Conservation (phyloP, 2,329 filamentous ascomycete genomes). For the Lachnellula cervina region DNA sequence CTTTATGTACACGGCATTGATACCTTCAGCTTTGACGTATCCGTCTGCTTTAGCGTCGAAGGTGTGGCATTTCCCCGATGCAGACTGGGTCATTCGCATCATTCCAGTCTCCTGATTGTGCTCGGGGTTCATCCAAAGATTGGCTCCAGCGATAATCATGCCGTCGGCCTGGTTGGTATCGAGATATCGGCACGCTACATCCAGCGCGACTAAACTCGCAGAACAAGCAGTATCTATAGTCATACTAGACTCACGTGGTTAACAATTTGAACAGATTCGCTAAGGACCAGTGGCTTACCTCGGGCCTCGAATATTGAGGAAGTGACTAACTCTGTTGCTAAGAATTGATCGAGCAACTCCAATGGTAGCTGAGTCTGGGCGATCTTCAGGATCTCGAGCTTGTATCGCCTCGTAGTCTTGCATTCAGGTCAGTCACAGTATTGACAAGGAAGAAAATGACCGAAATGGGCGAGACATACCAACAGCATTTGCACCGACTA, state of each 20-base stretch:
- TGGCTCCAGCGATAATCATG: neutral
- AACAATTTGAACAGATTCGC: too few relatives aligned
- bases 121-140: neutral
- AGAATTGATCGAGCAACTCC: neutral
- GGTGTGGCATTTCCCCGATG: conserved; percentile 10
- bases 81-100: neutral
- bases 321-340: neutral
- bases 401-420: conserved; percentile 16
- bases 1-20: conserved; percentile 39
- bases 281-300: neutral
- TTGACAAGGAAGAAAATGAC: too few relatives aligned
- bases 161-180: neutral
- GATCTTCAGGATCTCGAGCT: conserved; percentile 16
- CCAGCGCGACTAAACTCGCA: neutral
- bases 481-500: conserved; percentile 14
- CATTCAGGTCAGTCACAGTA: conserved; percentile 53
- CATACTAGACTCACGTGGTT: neutral
- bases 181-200: neutral
- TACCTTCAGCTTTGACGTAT: conserved; percentile 42
- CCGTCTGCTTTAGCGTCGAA: conserved; percentile 31
- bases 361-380: conserved; percentile 2
- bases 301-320: neutral
- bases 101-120: neutral
- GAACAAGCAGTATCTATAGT: neutral
- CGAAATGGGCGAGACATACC: conserved; percentile 44